phyloP scores from a whole-genome alignment of 495 filamentous ascomycete species.

The Penicillium psychrofluorescens region DNA sequence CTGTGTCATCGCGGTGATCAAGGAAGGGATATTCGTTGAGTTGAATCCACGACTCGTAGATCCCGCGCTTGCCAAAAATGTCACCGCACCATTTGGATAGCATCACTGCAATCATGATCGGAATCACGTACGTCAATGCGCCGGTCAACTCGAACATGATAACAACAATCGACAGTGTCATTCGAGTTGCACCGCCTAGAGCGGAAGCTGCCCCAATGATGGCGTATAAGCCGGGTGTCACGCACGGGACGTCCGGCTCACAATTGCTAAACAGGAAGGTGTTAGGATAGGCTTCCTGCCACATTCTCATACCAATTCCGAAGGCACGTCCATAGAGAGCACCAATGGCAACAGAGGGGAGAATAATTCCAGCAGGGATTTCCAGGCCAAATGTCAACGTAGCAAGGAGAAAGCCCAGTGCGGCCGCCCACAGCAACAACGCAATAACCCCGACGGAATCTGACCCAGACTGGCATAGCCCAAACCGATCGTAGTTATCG shows the following conservation, averaged over 20 bases:
- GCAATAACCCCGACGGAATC: constrained; percentile 67
- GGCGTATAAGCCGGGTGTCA: constrained; percentile 91
- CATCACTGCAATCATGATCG: constrained; percentile 99
- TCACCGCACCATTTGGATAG: constrained; percentile 97
- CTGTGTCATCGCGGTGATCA: constrained; percentile 81
- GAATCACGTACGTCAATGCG: constrained; percentile 90
- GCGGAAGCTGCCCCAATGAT: constrained; percentile 96
- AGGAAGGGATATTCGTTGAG: constrained; percentile 95
- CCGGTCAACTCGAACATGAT: constrained; percentile 99
- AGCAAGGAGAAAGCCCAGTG: constrained; percentile 79
- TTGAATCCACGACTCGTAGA: constrained; percentile 97
- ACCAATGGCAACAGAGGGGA: constrained; percentile 96
- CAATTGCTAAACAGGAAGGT: constrained; percentile 75
- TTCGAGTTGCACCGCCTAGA: constrained; percentile 91
- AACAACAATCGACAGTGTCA: constrained; percentile 95
- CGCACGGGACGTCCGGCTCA: constrained; percentile 81
- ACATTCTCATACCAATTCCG: constrained; percentile 82
- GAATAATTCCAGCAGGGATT: constrained; percentile 91
- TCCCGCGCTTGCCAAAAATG: constrained; percentile 86
- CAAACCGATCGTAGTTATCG: constrained; percentile 71
- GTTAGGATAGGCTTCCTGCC: constrained; percentile 70
- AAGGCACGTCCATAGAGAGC: constrained; percentile 87
- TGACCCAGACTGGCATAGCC: constrained; percentile 74
- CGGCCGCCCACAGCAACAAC: constrained; percentile 69
- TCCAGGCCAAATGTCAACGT: constrained; percentile 93